phyloP scores from a whole-genome alignment of 306 rosid genomes.

The Malus asiatica region DNA sequence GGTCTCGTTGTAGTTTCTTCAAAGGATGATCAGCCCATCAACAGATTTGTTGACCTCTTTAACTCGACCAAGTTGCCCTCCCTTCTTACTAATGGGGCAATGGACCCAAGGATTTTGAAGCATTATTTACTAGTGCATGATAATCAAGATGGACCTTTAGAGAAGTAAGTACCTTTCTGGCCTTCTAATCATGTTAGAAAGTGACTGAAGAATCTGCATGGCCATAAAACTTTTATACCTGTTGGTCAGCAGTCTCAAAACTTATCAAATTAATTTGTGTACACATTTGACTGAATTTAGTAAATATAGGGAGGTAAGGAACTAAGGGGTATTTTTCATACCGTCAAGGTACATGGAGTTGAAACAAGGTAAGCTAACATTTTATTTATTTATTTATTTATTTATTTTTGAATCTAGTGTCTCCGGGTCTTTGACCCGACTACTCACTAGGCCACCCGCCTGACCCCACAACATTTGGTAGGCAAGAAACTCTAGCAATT shows the following conservation, averaged over 20 bases:
- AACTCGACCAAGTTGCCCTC: slow-evolving; percentile 75
- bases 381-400: too few relatives aligned
- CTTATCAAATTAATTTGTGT: background rate
- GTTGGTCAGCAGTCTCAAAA: background rate
- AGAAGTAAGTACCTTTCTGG: slow-evolving; percentile 46
- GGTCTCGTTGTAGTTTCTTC: slow-evolving; percentile 94
- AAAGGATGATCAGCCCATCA: slow-evolving; percentile 81
- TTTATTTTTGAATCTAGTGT: too few relatives aligned
- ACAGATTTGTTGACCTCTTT: slow-evolving; percentile 67
- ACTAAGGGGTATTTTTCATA: background rate
- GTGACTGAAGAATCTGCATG: background rate
- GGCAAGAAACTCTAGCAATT: too few relatives aligned
- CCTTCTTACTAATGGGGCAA: slow-evolving; percentile 76
- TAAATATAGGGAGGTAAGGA: background rate
- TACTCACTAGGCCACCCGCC: too few relatives aligned
- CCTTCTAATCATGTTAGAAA: slow-evolving; percentile 13
- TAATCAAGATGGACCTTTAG: slow-evolving; percentile 73
- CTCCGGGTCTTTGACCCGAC: too few relatives aligned
- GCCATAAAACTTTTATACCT: background rate
- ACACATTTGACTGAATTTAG: background rate
- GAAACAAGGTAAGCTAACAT: background rate
- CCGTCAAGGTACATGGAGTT: background rate
- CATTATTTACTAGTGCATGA: slow-evolving; percentile 87
- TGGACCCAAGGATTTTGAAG: slow-evolving; percentile 90
- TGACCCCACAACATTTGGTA: too few relatives aligned